Conservation (phyloP, 805 yeast genomes). For the Wickerhamiella kazuoi region DNA sequence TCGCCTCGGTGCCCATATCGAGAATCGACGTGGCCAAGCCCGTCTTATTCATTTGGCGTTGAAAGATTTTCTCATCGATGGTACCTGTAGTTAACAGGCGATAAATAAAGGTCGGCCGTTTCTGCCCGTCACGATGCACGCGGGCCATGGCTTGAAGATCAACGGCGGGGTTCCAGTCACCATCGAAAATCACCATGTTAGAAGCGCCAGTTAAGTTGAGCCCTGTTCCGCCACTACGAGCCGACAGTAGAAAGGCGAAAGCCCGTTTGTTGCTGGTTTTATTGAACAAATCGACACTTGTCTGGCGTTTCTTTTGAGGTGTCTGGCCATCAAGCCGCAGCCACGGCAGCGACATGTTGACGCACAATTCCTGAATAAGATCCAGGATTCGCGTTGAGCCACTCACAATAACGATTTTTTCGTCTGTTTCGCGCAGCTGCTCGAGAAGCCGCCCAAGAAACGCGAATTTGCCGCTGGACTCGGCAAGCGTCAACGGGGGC, state of each 20-base stretch:
- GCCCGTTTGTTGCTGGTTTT: slow-evolving; percentile 22
- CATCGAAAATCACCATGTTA: slow-evolving; percentile 66
- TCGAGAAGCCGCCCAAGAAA: slow-evolving; percentile 39
- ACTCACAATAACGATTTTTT: slow-evolving; percentile 72
- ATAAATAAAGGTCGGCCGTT: slow-evolving; percentile 57
- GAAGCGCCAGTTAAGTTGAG: slow-evolving; percentile 82
- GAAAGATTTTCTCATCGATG: slow-evolving; percentile 77
- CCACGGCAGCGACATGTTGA: slow-evolving; percentile 31
- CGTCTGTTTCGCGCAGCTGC: slow-evolving; percentile 30
- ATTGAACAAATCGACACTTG: slow-evolving; percentile 55
- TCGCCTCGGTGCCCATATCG: slow-evolving; percentile 22
- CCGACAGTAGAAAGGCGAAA: slow-evolving; percentile 60
- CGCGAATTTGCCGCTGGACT: slow-evolving; percentile 43
- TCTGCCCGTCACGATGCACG: slow-evolving; percentile 88
- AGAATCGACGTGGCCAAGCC: slow-evolving; percentile 61
- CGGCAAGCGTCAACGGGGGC: background rate
- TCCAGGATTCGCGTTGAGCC: slow-evolving; percentile 80
- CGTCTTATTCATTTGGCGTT: slow-evolving; percentile 71
- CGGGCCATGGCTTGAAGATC: slow-evolving; percentile 94
- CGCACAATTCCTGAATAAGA: slow-evolving; percentile 41
- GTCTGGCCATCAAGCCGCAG: slow-evolving; percentile 74
- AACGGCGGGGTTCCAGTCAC: slow-evolving; percentile 93
- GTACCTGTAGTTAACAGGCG: slow-evolving; percentile 75
- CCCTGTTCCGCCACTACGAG: slow-evolving; percentile 91
- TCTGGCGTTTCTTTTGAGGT: slow-evolving; percentile 44